A percentile compares a stretch with the other conserved stretches of the same genome.
These are phyloP conservation scores for Candida neerlandica DNA, from an alignment of 1,139 yeast species.

Conservation along the genomic window DNA sequence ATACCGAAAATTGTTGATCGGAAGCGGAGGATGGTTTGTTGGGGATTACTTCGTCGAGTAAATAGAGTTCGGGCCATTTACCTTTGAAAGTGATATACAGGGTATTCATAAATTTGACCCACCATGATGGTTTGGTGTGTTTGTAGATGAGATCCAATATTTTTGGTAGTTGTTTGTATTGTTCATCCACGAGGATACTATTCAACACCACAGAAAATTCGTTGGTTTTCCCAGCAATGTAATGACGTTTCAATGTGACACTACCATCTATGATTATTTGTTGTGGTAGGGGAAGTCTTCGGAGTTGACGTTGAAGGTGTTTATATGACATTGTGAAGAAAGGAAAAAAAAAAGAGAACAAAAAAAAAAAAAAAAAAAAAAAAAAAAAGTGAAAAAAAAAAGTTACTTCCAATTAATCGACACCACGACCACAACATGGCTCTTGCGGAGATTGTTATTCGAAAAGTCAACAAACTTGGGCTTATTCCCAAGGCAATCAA, in stretches of 20 bases:
- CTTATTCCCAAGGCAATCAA: conserved; percentile 58
- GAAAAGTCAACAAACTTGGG: conserved; percentile 58
- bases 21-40: neutral
- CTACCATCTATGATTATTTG: conserved; percentile 10
- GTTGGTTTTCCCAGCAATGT: neutral
- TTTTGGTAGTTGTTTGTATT: conserved; percentile 25
- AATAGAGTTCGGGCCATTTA: conserved; percentile 29
- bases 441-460: conserved; percentile 55
- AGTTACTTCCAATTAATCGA: neutral
- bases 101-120: conserved; percentile 22
- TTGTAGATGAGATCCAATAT: conserved; percentile 36
- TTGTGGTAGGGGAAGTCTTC: conserved; percentile 15
- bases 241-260: conserved; percentile 4
- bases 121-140: conserved; percentile 22
- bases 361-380: neutral
- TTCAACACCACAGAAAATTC: conserved; percentile 19
- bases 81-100: conserved; percentile 26
- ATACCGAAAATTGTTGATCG: neutral
- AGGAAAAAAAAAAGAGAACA: conserved; percentile 2
- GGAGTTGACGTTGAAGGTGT: conserved; percentile 11
- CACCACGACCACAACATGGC: conserved; percentile 45
- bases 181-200: conserved; percentile 30
- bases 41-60: neutral
- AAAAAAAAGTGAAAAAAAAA: too few species aligned
- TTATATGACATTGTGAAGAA: conserved; percentile 11